phyloP scores from a whole-genome alignment of 176 grass and related monocot genomes.

The Eragrostis curvula region DNA sequence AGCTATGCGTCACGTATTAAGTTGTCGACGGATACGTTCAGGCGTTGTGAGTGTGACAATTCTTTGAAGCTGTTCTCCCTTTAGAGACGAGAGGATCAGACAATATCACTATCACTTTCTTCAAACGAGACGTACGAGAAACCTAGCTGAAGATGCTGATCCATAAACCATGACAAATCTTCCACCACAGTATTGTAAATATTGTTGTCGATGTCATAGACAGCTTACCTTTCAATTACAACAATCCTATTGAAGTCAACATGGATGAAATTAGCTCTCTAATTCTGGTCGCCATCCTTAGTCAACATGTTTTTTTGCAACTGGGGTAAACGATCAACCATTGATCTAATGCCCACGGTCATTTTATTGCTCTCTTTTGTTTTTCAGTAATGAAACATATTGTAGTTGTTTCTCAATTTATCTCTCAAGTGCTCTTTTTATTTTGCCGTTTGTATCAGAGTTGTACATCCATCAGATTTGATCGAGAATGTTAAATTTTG shows the following conservation, averaged over 20 bases:
- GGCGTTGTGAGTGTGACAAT: slow-evolving; percentile 23
- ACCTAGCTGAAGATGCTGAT: slow-evolving; percentile 3
- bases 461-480: background rate
- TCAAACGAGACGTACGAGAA: slow-evolving; percentile 34
- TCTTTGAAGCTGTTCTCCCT: background rate
- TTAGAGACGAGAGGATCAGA: slow-evolving; percentile 17
- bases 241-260: slow-evolving; percentile 37
- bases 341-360: background rate
- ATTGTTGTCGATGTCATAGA: slow-evolving; percentile 23
- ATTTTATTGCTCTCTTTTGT: background rate
- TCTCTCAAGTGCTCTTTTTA: background rate
- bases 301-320: background rate
- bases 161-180: slow-evolving; percentile 36
- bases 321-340: background rate
- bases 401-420: background rate
- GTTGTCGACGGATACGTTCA: background rate
- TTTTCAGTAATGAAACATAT: background rate
- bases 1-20: background rate
- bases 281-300: background rate
- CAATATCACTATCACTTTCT: slow-evolving; percentile 41
- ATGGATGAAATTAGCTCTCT: slow-evolving; percentile 2
- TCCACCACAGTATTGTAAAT: slow-evolving; percentile 19
- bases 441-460: background rate
- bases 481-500: background rate
- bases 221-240: slow-evolving; percentile 36